Evolutionary conservation across 768 basidiomycete genomes (phyloP).

Genomic region (Rhodosporidiobolus odoratus): DNA sequence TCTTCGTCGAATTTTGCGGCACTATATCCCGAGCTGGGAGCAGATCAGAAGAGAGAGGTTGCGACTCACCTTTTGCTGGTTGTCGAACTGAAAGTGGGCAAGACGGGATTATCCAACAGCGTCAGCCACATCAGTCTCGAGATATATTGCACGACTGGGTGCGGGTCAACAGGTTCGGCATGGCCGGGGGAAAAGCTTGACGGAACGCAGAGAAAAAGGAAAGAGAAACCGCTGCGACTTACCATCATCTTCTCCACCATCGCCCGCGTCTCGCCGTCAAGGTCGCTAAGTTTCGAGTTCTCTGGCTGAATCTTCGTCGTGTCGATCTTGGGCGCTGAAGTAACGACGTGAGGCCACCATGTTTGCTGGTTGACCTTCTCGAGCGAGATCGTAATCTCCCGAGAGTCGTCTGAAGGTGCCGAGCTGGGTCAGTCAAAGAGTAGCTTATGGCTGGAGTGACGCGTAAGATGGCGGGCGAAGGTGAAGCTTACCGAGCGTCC

Average conservation of each 20-base stretch:
- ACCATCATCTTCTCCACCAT: slow-evolving; percentile 99
- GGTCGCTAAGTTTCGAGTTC: slow-evolving; percentile 90
- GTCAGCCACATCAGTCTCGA: not conserved
- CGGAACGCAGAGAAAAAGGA: not conserved
- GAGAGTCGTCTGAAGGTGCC: slow-evolving; percentile 64
- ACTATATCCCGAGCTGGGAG: not conserved
- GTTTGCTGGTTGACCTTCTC: slow-evolving; percentile 81
- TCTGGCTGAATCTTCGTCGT: slow-evolving; percentile 91
- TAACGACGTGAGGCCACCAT: slow-evolving; percentile 97
- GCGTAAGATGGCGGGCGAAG: not conserved
- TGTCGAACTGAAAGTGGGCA: slow-evolving; percentile 50
- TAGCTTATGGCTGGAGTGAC: not conserved
- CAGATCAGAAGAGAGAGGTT: not conserved
- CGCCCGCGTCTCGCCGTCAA: slow-evolving; percentile 91
- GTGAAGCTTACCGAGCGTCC: slow-evolving; percentile 70
- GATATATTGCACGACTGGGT: no score
- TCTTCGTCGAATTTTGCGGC: no score
- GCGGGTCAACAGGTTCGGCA: no score
- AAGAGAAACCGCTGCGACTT: slow-evolving; percentile 44
- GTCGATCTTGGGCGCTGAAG: slow-evolving; percentile 93
- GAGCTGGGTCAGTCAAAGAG: not conserved
- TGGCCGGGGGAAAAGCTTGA: no score
- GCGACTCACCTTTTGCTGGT: slow-evolving; percentile 47
- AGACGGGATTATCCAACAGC: slow-evolving; percentile 7
- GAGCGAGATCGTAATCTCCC: slow-evolving; percentile 66